Evolutionary conservation across 805 yeast species (phyloP).

Genomic region (Ogataea neopini): DNA sequence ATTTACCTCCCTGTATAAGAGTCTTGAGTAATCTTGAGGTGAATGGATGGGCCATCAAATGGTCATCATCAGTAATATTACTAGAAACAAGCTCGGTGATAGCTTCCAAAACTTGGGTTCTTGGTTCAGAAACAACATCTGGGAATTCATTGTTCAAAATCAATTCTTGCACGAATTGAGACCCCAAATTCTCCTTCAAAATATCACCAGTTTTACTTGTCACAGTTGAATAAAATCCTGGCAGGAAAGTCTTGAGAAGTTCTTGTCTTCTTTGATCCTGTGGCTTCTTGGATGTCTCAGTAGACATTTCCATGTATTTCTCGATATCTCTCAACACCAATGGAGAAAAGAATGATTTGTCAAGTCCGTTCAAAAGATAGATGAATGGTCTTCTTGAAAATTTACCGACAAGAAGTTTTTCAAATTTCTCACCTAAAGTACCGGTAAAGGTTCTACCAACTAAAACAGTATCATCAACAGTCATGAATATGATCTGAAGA

Average conservation of each 20-base stretch:
- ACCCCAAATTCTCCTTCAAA: slow-evolving; percentile 70
- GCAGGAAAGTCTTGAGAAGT: slow-evolving; percentile 62
- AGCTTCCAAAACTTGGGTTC: slow-evolving; percentile 52
- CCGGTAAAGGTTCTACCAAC: slow-evolving; percentile 68
- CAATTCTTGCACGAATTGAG: slow-evolving; percentile 80
- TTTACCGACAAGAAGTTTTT: slow-evolving; percentile 63
- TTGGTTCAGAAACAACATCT: slow-evolving; percentile 33
- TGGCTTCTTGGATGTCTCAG: slow-evolving; percentile 82
- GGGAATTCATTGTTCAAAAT: slow-evolving; percentile 48
- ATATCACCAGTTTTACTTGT: slow-evolving; percentile 50
- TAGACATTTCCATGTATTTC: slow-evolving; percentile 60
- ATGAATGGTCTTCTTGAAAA: slow-evolving; percentile 87
- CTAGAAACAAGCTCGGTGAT: slow-evolving; percentile 63
- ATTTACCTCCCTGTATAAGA: slow-evolving; percentile 82
- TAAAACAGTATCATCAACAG: slow-evolving; percentile 92
- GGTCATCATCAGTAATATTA: slow-evolving; percentile 65
- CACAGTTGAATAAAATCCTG: slow-evolving; percentile 60
- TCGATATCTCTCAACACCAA: slow-evolving; percentile 56
- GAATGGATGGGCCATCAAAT: slow-evolving; percentile 70
- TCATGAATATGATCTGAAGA: slow-evolving; percentile 72
- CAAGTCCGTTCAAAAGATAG: slow-evolving; percentile 75
- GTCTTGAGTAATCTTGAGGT: slow-evolving; percentile 73
- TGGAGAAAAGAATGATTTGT: slow-evolving; percentile 82
- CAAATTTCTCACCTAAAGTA: slow-evolving; percentile 54
- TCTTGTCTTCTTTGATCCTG: slow-evolving; percentile 74